phyloP scores from a whole-genome alignment of 805 yeast species.

The Maudiozyma serrabonitensis region DNA sequence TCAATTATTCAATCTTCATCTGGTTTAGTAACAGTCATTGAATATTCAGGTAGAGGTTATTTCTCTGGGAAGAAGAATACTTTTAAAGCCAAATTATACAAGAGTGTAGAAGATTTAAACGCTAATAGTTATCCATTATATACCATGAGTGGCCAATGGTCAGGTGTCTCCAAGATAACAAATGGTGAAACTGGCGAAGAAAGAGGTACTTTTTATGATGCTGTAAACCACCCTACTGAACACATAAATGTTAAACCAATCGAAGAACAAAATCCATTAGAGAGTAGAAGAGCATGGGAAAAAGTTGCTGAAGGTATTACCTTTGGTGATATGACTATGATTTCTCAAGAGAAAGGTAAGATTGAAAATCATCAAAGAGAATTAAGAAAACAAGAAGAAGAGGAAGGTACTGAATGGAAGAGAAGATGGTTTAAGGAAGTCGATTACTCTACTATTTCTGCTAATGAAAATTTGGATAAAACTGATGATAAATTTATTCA shows the following conservation, averaged over 20 bases:
- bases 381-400: conserved; percentile 62
- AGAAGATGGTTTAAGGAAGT: conserved; percentile 69
- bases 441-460: conserved; percentile 28
- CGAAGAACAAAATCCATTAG: conserved; percentile 70
- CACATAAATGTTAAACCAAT: conserved; percentile 67
- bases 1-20: conserved; percentile 74
- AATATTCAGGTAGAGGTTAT: conserved; percentile 88
- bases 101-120: conserved; percentile 39
- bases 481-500: conserved; percentile 26
- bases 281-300: conserved; percentile 82
- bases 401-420: conserved; percentile 57
- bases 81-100: conserved; percentile 74
- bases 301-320: conserved; percentile 83
- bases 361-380: conserved; percentile 84
- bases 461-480: background rate
- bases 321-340: conserved; percentile 62
- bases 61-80: conserved; percentile 91
- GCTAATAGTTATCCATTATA: conserved; percentile 56
- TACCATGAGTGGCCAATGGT: conserved; percentile 90
- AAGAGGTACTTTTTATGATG: conserved; percentile 51
- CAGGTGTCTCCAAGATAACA: conserved; percentile 57
- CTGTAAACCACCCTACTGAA: conserved; percentile 40
- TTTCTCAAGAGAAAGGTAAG: conserved; percentile 62
- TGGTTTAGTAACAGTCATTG: conserved; percentile 66
- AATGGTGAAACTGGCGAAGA: conserved; percentile 38